Conservation (phyloP, 2,329 filamentous ascomycete species). For the Colletotrichum lini region DNA sequence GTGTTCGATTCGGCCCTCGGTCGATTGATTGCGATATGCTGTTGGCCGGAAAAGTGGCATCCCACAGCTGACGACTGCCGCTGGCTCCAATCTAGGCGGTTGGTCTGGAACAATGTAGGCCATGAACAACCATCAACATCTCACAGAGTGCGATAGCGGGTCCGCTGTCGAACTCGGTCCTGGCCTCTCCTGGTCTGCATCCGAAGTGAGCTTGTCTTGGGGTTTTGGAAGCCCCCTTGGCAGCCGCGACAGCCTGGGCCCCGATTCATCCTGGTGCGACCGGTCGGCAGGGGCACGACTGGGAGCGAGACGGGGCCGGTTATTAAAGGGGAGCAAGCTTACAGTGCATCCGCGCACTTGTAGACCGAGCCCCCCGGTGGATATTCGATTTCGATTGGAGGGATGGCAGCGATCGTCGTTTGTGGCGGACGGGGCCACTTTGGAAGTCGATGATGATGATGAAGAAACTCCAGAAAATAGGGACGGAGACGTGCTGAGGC, state of each 20-base stretch:
- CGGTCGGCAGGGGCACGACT: constrained; percentile 32
- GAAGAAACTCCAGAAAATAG: constrained; percentile 10
- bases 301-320: constrained; percentile 24
- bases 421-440: neutral
- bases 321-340: constrained; percentile 28
- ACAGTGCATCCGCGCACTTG: constrained; percentile 22
- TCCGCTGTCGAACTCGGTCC: neutral
- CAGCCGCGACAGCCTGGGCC: constrained; percentile 41
- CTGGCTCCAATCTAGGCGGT: too few relatives aligned
- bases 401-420: neutral
- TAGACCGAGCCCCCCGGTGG: too few relatives aligned
- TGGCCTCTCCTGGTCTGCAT: constrained; percentile 6
- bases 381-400: constrained; percentile 3
- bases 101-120: constrained; percentile 21
- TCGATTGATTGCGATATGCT: too few relatives aligned
- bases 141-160: constrained; percentile 7
- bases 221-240: constrained; percentile 25
- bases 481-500: neutral
- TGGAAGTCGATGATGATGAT: neutral
- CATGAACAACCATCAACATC: neutral
- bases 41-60: neutral
- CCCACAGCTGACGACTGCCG: neutral
- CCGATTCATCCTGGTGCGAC: constrained; percentile 42
- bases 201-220: constrained; percentile 37
- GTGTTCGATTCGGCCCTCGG: neutral